phyloP scores from a whole-genome alignment of 352 stramenopile species.

The Globisporangium cederbergense region DNA sequence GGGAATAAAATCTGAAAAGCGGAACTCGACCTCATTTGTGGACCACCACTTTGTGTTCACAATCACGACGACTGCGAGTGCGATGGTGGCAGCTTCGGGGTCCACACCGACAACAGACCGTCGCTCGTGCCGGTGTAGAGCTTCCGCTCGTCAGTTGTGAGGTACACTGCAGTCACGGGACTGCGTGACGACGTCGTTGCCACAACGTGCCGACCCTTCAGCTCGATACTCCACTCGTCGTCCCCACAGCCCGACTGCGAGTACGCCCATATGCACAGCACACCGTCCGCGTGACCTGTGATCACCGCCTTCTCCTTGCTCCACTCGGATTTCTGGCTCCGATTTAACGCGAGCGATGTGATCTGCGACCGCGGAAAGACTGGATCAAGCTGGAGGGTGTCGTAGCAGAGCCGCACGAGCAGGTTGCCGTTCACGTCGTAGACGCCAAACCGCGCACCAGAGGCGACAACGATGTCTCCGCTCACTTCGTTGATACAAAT shows the following conservation, averaged over 20 bases:
- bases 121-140: conserved; percentile 59
- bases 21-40: background rate
- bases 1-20: background rate
- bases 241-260: conserved; percentile 37
- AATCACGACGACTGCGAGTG: conserved; percentile 13
- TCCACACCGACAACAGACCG: conserved; percentile 49
- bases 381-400: conserved; percentile 42
- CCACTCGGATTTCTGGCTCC: conserved; percentile 54
- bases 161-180: conserved; percentile 45
- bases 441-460: conserved; percentile 47
- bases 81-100: conserved; percentile 15
- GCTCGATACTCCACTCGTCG: conserved; percentile 44
- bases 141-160: conserved; percentile 56
- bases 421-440: conserved; percentile 67
- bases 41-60: no score
- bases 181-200: conserved; percentile 17
- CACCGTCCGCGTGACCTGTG: conserved; percentile 59
- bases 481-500: conserved; percentile 67
- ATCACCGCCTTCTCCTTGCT: conserved; percentile 55
- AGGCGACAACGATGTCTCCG: conserved; percentile 56
- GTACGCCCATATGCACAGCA: conserved; percentile 66
- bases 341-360: conserved; percentile 45
- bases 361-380: conserved; percentile 31
- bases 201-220: conserved; percentile 48
- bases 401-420: conserved; percentile 44